Evolutionary conservation across 176 grass and related monocot species (phyloP).

Genomic region (Areca catechu): DNA sequence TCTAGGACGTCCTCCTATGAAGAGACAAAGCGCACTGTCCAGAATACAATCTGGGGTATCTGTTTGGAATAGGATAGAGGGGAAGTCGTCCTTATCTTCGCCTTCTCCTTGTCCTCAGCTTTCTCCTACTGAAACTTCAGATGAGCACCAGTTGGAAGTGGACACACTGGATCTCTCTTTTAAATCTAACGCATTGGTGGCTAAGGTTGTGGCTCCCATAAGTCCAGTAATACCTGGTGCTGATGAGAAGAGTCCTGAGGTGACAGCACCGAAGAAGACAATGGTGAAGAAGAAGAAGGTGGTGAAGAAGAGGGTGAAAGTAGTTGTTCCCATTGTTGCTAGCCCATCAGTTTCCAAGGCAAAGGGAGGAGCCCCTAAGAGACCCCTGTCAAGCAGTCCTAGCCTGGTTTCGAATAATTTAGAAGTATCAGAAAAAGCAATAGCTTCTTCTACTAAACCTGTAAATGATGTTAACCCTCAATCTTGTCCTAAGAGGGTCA

Average conservation of each 20-base stretch:
- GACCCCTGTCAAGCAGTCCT: conserved; percentile 19
- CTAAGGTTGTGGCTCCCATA: neutral
- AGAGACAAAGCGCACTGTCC: conserved; percentile 31
- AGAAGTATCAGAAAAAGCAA: neutral
- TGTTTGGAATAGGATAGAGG: conserved; percentile 85
- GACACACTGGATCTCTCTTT: conserved; percentile 9
- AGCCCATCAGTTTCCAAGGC: conserved; percentile 30
- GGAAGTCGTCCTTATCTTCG: conserved; percentile 25
- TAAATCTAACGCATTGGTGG: conserved; percentile 10
- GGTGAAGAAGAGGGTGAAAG: conserved; percentile 40
- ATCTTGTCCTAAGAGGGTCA: conserved; percentile 34
- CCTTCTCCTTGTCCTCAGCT: conserved; percentile 24
- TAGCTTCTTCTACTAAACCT: conserved; percentile 18
- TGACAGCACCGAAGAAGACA: conserved; percentile 37
- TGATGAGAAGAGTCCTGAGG: conserved; percentile 28
- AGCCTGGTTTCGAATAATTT: conserved; percentile 22
- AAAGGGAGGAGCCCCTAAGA: conserved; percentile 30
- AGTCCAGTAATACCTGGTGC: conserved; percentile 22
- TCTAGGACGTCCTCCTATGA: conserved; percentile 15
- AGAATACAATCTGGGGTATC: conserved; percentile 41
- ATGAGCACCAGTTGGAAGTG: conserved; percentile 16
- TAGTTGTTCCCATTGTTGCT: conserved; percentile 37
- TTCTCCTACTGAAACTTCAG: conserved; percentile 11
- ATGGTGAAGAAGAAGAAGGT: conserved; percentile 37
- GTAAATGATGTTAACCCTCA: conserved; percentile 12